Evolutionary conservation across 768 basidiomycete genomes (phyloP).

Genomic region (Agrocybe praecox): DNA sequence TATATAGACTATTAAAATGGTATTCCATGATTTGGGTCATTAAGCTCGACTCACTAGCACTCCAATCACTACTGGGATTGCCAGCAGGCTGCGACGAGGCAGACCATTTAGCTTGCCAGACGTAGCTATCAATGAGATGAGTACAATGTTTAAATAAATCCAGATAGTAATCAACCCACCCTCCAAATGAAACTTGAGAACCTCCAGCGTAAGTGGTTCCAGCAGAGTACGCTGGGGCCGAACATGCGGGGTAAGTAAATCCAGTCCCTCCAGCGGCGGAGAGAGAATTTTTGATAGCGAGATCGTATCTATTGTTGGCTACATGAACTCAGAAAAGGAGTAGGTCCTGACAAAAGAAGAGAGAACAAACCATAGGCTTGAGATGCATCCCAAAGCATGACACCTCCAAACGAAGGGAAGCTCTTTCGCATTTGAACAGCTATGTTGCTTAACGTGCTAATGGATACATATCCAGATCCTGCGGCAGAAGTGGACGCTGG

Average conservation of each 20-base stretch:
- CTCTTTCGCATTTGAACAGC: constrained; percentile 52
- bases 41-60: constrained; percentile 48
- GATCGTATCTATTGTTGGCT: constrained; percentile 63
- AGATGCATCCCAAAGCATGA: constrained; percentile 56
- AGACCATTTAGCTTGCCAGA: constrained; percentile 72
- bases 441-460: constrained; percentile 46
- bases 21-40: neutral
- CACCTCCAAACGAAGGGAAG: constrained; percentile 69
- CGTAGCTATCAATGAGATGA: constrained; percentile 42
- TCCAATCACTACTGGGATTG: constrained; percentile 62
- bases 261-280: constrained; percentile 66
- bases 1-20: neutral
- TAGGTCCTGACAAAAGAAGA: constrained; percentile 24
- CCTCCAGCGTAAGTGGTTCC: constrained; percentile 55
- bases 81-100: constrained; percentile 47
- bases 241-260: constrained; percentile 65
- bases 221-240: constrained; percentile 52
- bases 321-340: neutral
- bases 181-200: constrained; percentile 53
- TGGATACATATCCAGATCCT: constrained; percentile 59
- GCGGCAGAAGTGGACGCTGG: constrained; percentile 61
- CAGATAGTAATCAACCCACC: constrained; percentile 37
- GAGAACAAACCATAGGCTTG: constrained; percentile 47
- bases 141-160: constrained; percentile 3
- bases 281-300: constrained; percentile 61